A percentile compares a stretch with the other conserved stretches of the same genome.
phyloP scores from a whole-genome alignment of 352 stramenopile genomes.

The Lagenidium sp. region DNA sequence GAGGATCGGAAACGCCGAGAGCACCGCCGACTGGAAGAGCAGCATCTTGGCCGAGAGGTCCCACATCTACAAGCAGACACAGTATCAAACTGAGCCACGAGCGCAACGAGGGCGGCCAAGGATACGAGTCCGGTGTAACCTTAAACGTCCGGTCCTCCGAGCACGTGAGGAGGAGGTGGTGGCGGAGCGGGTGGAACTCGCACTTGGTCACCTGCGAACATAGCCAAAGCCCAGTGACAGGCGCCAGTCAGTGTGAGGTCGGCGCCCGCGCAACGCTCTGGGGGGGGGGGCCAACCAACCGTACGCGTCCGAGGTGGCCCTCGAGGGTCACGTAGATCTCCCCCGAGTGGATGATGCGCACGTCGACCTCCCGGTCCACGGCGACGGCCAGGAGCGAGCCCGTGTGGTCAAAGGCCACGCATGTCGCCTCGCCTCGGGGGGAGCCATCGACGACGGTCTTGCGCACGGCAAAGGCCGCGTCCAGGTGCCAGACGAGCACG shows the following conservation, averaged over 20 bases:
- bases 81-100: neutral
- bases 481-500: conserved; percentile 54
- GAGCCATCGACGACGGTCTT: conserved; percentile 35
- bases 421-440: conserved; percentile 25
- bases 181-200: conserved; percentile 62
- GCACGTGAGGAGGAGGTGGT: conserved; percentile 56
- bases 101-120: neutral
- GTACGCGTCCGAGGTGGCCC: conserved; percentile 50
- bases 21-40: conserved; percentile 67
- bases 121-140: conserved; percentile 12
- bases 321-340: conserved; percentile 60
- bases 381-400: conserved; percentile 49
- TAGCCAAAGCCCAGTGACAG: no score
- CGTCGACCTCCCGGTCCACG: conserved; percentile 35
- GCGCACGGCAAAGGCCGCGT: conserved; percentile 12
- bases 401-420: conserved; percentile 55
- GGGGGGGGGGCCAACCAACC: no score
- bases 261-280: no score
- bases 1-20: conserved; percentile 69
- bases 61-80: conserved; percentile 42
- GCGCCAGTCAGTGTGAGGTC: no score
- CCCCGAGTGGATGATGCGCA: conserved; percentile 39
- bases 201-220: conserved; percentile 45
- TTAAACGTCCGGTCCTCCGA: conserved; percentile 85
- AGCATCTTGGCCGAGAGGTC: conserved; percentile 47